Percentiles rank a stretch among this genome's conserved stretches.
Evolutionary conservation across 768 basidiomycete species (phyloP).

Genomic region (Multifurca ochricompacta): DNA sequence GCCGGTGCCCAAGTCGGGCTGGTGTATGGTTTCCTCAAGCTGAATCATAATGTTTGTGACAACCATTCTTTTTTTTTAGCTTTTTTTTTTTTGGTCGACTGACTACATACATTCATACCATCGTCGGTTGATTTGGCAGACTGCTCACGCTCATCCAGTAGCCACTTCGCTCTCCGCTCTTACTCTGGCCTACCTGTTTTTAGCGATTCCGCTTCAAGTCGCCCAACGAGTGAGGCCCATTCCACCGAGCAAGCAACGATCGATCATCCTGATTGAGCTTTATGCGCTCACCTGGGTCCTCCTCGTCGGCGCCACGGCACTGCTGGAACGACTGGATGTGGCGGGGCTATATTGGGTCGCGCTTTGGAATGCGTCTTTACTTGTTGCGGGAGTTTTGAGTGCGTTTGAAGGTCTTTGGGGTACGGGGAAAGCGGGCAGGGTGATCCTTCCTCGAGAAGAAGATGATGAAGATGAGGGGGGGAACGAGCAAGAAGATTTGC

Average conservation of each 20-base stretch:
- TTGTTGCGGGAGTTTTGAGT: conserved; percentile 35
- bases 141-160: conserved; percentile 51
- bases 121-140: too few relatives aligned
- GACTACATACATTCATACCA: too few relatives aligned
- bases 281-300: conserved; percentile 54
- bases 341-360: conserved; percentile 53
- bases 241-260: conserved; percentile 40
- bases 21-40: conserved; percentile 39
- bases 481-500: neutral
- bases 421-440: conserved; percentile 13
- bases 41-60: conserved; percentile 58
- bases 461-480: conserved; percentile 6
- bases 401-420: conserved; percentile 31
- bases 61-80: too few relatives aligned
- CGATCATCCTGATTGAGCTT: conserved; percentile 42
- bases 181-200: conserved; percentile 44
- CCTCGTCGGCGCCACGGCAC: conserved; percentile 43
- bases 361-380: conserved; percentile 43
- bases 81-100: too few relatives aligned
- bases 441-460: conserved; percentile 8
- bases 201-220: conserved; percentile 35
- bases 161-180: conserved; percentile 42
- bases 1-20: conserved; percentile 41
- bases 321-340: conserved; percentile 35
- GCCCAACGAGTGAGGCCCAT: conserved; percentile 26